Evolutionary conservation across 2,329 filamentous ascomycete species (phyloP).

Genomic region (Ophiostoma sp.): DNA sequence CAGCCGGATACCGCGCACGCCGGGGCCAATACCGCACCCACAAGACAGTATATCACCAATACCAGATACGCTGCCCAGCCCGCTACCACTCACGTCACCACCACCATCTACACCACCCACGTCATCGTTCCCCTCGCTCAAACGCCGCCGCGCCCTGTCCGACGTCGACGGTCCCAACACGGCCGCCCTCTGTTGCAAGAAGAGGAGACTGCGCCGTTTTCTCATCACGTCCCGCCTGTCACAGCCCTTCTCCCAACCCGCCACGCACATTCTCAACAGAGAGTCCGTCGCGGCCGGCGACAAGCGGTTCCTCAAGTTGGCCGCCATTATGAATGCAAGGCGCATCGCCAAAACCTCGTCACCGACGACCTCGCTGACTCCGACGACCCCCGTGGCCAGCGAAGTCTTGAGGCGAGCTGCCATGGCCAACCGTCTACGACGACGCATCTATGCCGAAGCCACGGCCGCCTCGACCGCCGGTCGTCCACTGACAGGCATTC

Average conservation of each 20-base stretch:
- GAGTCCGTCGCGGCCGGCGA: conserved; percentile 49
- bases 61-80: neutral
- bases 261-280: conserved; percentile 67
- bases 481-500: conserved; percentile 28
- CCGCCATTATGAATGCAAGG: conserved; percentile 43
- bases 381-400: conserved; percentile 27
- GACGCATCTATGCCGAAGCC: conserved; percentile 46
- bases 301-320: conserved; percentile 52
- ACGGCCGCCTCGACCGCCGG: conserved; percentile 27
- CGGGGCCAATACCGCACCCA: neutral
- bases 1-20: neutral
- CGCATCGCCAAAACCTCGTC: conserved; percentile 28
- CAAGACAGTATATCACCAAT: neutral
- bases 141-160: conserved; percentile 53
- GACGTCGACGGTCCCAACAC: conserved; percentile 62
- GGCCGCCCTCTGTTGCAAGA: conserved; percentile 58
- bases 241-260: conserved; percentile 66
- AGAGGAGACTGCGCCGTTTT: conserved; percentile 62
- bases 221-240: conserved; percentile 71
- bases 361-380: neutral
- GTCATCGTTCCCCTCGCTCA: conserved; percentile 35
- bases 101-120: neutral
- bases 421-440: conserved; percentile 62
- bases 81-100: neutral
- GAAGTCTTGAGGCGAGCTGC: conserved; percentile 63